Evolutionary conservation across 1,139 yeast species (phyloP), one percentile per base, ranked within the genome.

Genomic region (Yamadazyma jaroonii): DNA sequence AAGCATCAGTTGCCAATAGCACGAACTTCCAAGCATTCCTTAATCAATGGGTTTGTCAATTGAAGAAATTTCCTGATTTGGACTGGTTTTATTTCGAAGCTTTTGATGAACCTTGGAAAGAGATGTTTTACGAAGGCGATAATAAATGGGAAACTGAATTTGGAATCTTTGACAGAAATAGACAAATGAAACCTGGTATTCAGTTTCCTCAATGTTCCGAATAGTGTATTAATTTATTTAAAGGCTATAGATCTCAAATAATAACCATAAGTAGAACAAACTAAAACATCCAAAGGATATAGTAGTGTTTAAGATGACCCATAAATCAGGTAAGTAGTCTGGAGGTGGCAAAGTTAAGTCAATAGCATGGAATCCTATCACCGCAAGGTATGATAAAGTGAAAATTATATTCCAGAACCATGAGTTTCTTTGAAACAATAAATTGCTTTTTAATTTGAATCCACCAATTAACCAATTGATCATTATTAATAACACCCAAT

Each of bases 391-490:
- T 2, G 92, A 79, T 1, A 68, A 56, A 24, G 72, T 55, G 32
- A 85, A 82, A 3, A 81, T 64, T 1, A 74, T 40, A 35, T 67
- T 75, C 83, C 88, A 80, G 31, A 82, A 55, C 48, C 71, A 49
- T 37, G 64, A 64, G 11, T 67, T 59, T 9, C 48, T 51, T 24
- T 49, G 50, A 26, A 56, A 86, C 29, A 81, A 56, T 2, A 50
- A 40, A 33, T 50, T 53, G 11, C 43, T 40, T 6, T 38, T 42
- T 8, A 38, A 25, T 24, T 25, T 33, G 31, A 77, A 64, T 32
- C 81, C 81, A 10, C 90, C 88, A 53, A 87, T 70, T 26, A 92
- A 65, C 96, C 97, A 92, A 57, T 90, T 90, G 57, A 88, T 82
- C 48, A 88, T 56, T 5, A 79, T 57, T 13, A 77, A 64, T 39